These are phyloP conservation scores for Chaetothyriales sp. DNA, from an alignment of 2,329 filamentous ascomycete species.

Conservation along the genomic window DNA sequence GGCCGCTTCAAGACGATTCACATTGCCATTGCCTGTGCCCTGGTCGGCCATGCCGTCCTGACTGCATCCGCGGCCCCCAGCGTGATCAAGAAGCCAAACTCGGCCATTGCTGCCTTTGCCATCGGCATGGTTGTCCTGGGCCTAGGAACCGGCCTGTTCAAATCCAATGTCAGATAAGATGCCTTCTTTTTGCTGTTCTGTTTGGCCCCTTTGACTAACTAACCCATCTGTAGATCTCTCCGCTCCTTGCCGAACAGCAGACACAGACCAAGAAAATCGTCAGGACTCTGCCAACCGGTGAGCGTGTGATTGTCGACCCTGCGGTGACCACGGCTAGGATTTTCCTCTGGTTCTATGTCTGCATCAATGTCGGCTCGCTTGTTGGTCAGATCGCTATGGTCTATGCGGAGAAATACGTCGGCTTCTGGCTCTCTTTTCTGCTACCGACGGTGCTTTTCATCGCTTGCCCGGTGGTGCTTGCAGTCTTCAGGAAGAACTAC, in stretches of 20 bases:
- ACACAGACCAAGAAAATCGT: constrained; percentile 44
- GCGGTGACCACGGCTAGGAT: constrained; percentile 53
- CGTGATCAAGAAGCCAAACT: constrained; percentile 43
- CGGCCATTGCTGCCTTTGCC: constrained; percentile 48
- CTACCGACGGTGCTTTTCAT: constrained; percentile 53
- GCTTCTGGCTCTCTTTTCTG: constrained; percentile 58
- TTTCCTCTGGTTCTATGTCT: constrained; percentile 56
- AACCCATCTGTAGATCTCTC: constrained; percentile 36
- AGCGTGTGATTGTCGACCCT: constrained; percentile 57
- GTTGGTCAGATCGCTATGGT: constrained; percentile 50
- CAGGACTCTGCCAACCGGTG: constrained; percentile 40
- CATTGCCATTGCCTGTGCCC: constrained; percentile 47
- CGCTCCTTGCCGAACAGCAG: constrained; percentile 57
- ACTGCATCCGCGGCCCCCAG: constrained; percentile 48
- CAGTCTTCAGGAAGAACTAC: constrained; percentile 47
- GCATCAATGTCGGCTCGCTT: constrained; percentile 54
- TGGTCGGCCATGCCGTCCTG: constrained; percentile 51
- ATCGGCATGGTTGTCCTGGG: constrained; percentile 53
- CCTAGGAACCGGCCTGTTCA: constrained; percentile 67
- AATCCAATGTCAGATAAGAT: constrained; percentile 40
- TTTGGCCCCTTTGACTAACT: constrained; percentile 37
- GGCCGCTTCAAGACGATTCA: constrained; percentile 58
- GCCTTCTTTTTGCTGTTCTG: too few species aligned
- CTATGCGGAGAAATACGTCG: constrained; percentile 57
- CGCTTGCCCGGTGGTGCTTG: constrained; percentile 45